These are phyloP conservation scores for Lactarius akahatsu DNA, from an alignment of 768 basidiomycete genomes.

Conservation along the genomic window DNA sequence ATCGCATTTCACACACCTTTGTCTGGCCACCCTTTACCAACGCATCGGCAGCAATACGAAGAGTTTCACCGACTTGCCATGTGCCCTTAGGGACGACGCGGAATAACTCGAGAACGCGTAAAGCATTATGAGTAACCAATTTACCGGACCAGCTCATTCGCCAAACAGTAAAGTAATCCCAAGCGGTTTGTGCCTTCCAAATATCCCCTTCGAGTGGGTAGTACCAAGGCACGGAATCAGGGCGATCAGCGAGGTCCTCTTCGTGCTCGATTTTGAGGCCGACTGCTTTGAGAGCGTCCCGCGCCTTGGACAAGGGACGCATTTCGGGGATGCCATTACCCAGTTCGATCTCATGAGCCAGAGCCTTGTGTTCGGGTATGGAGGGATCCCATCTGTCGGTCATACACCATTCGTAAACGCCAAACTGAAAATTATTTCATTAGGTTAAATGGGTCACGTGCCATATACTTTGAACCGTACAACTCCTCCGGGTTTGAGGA, in stretches of 20 bases:
- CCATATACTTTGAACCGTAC: constrained; percentile 47
- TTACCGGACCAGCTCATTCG: constrained; percentile 87
- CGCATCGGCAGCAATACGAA: constrained; percentile 77
- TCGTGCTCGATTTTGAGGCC: constrained; percentile 89
- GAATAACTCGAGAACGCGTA: constrained; percentile 74
- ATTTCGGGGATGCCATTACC: constrained; percentile 98
- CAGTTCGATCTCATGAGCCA: constrained; percentile 89
- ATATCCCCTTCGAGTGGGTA: constrained; percentile 96
- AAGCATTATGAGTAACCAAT: constrained; percentile 75
- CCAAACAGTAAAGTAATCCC: constrained; percentile 89
- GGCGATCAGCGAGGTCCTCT: constrained; percentile 90
- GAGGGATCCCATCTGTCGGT: constrained; percentile 90
- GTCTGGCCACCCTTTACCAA: constrained; percentile 82
- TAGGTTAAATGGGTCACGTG: not conserved
- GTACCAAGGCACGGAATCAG: constrained; percentile 84
- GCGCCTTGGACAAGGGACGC: constrained; percentile 70
- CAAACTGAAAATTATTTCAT: constrained; percentile 56
- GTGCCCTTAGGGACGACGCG: constrained; percentile 92
- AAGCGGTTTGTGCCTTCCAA: constrained; percentile 85
- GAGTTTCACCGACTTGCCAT: constrained; percentile 80
- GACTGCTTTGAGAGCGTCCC: constrained; percentile 75
- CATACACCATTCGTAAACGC: constrained; percentile 99
- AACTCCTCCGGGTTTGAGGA: constrained; percentile 93
- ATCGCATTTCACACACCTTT: constrained; percentile 53
- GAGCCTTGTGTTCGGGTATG: constrained; percentile 80